Evolutionary conservation across 164 flowering plant genomes (phyloP).

Genomic region (Magnolia officinalis): DNA sequence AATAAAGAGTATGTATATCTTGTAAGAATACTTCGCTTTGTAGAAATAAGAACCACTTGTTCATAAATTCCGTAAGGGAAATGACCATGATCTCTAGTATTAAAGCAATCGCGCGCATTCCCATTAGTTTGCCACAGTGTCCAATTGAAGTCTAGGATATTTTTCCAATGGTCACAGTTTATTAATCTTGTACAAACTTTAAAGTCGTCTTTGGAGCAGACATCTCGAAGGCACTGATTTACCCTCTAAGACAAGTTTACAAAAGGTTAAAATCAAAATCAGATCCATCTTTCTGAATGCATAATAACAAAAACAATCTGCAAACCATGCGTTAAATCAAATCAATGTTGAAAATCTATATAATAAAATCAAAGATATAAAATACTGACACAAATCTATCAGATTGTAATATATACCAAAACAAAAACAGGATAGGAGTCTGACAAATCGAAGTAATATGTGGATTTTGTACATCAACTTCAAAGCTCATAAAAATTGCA

Average conservation of each 20-base stretch:
- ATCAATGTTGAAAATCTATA: neutral
- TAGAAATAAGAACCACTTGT: constrained; percentile 57
- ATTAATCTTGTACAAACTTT: constrained; percentile 37
- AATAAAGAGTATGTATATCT: constrained; percentile 75
- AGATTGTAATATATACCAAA: too few species aligned
- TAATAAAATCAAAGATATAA: neutral
- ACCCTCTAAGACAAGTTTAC: constrained; percentile 53
- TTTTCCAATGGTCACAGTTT: constrained; percentile 59
- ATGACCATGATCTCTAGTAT: neutral
- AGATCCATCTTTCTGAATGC: neutral
- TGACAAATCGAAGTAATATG: too few species aligned
- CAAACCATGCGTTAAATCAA: neutral
- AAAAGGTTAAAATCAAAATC: neutral
- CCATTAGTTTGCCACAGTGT: constrained; percentile 27
- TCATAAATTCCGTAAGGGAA: constrained; percentile 68
- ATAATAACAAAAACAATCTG: neutral
- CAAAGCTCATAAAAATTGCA: too few species aligned
- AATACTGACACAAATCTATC: neutral
- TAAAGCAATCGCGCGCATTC: constrained; percentile 46
- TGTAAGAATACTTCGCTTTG: constrained; percentile 26
- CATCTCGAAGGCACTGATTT: constrained; percentile 76
- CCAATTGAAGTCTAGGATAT: constrained; percentile 13
- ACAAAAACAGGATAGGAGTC: too few species aligned
- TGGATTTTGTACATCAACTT: too few species aligned
- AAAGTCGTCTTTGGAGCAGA: constrained; percentile 33